Base-by-base conservation (phyloP, 306 rosid species). In the Gastrolobium bilobum region DNA sequence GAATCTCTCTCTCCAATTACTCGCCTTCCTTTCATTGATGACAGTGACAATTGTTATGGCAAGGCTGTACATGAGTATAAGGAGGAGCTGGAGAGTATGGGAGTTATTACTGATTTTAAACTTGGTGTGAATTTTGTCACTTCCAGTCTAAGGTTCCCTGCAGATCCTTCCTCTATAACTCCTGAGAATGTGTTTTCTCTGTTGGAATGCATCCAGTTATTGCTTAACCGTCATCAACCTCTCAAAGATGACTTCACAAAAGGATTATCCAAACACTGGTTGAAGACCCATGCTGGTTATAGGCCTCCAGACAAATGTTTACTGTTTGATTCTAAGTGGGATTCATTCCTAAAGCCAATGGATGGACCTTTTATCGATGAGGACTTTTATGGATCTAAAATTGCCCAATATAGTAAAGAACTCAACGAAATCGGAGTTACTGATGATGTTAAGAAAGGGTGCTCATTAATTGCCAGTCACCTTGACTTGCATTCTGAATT, bases 361-460 rank as follows among this genome's bases (percentile, higher is more conserved):
- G 94, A 91, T 80, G 97, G 89, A 38, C 94, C 91, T 15, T 89
- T 88, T 52, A 54, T 91, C 5, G 88, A 91, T 63, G 86, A 84
- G 65, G 48, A 4, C 0, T 89, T 83, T 65, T 91, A 89, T 66
- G 86, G 88, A 13, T 38, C 83, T 33, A 60, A 83, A 39, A 78
- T 91, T 58, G 30, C 68, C 9, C 51, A 67, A 0, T 88, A 88
- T 81, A 73, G 14, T 43, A 34, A 71, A 33, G 88, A 86, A 84
- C 94, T 86, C 42, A 30, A 42, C 20, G 80, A 74, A 30, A 73
- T 87, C 10, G 84, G 92, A 37, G 90, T 91, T 20, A 39, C 38
- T 30, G 73, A 38, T 77, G 88, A 82, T 30, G 79, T 39, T 5
- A 48, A 61, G 3, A 34, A 56, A 2, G 93, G 92, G 29, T 52